Conservation (phyloP, 2,329 filamentous ascomycete species). For the Alternaria novae-zelandiae region DNA sequence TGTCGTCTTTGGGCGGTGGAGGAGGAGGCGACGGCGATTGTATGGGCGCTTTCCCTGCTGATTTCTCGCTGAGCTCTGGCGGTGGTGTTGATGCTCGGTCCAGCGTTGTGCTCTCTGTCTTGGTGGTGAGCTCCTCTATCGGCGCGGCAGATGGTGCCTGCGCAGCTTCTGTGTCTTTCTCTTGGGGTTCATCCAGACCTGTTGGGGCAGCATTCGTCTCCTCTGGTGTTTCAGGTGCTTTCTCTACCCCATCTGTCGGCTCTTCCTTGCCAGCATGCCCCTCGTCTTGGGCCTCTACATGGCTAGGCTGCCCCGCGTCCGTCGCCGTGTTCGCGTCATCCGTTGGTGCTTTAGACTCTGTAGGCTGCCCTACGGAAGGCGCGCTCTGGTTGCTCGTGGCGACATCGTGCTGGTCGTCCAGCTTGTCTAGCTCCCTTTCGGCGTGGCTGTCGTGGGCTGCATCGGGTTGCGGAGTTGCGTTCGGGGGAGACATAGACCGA, state of each 20-base stretch:
- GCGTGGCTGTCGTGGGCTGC: constrained; percentile 27
- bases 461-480: constrained; percentile 39
- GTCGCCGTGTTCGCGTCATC: constrained; percentile 4
- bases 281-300: constrained; percentile 12
- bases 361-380: background rate
- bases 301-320: constrained; percentile 31
- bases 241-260: background rate
- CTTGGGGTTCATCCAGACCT: background rate
- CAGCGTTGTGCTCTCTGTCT: constrained; percentile 20
- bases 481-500: constrained; percentile 47
- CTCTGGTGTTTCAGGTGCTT: background rate
- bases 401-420: constrained; percentile 10
- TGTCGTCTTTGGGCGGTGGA: constrained; percentile 58
- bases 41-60: constrained; percentile 38
- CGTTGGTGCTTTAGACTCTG: background rate
- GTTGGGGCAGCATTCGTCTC: background rate
- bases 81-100: constrained; percentile 28
- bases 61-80: constrained; percentile 24
- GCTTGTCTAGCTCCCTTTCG: constrained; percentile 28
- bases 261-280: constrained; percentile 7
- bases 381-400: background rate
- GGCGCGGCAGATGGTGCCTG: constrained; percentile 13
- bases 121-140: constrained; percentile 25
- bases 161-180: background rate
- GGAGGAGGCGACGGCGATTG: constrained; percentile 53